Base-by-base conservation (phyloP, 108 stramenopile genomes). In the Cyclotella cryptica region DNA sequence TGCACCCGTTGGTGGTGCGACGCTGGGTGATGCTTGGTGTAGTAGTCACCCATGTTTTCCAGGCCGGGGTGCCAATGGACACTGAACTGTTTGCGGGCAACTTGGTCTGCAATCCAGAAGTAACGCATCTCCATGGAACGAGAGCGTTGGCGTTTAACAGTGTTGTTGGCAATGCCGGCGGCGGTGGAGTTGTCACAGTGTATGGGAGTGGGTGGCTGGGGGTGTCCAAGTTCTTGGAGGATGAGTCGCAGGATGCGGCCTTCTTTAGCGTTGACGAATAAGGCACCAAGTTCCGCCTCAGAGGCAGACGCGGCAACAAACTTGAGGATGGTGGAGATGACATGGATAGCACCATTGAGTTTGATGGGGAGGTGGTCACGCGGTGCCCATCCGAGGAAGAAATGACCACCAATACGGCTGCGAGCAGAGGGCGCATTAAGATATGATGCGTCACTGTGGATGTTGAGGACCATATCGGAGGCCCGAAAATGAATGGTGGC, bases 251-350 rank as follows among this genome's bases (percentile, higher is more conserved):
- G 26, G 26, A 72, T 35, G 40, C 11, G n/a, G 24, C 59, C 81
- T 30, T 86, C 69, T 67, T 80, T 61, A 49, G 49, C 64, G 46
- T 86, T 86, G 27, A 53, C 7, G 66, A 77, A 86, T 1, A 71
- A 54, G 4, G 77, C 85, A n/a, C 81, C 81, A 14, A 79, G 41
- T 60, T 87, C 87, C 8, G 84, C 83, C 69, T 87, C 87, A 24
- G 72, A 45, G 10, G 84, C 75, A 18, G 74, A 71, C 15, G 80
- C 46, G 10, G 68, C 53, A 13, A 81, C 83, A 19, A 39, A 18
- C 49, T 58, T 55, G 12, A 80, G 53, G 42, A 78, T 79, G 6
- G n/a, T 49, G 57, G 17, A 45, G 44, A 87, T 22, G 46, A 71
- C 51, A 30, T 75, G 74, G 44, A 80, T 84, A 41, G 17, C 4